Evolutionary conservation across 176 grass and related monocot genomes (phyloP).

Genomic region (Tillandsia leiboldiana): DNA sequence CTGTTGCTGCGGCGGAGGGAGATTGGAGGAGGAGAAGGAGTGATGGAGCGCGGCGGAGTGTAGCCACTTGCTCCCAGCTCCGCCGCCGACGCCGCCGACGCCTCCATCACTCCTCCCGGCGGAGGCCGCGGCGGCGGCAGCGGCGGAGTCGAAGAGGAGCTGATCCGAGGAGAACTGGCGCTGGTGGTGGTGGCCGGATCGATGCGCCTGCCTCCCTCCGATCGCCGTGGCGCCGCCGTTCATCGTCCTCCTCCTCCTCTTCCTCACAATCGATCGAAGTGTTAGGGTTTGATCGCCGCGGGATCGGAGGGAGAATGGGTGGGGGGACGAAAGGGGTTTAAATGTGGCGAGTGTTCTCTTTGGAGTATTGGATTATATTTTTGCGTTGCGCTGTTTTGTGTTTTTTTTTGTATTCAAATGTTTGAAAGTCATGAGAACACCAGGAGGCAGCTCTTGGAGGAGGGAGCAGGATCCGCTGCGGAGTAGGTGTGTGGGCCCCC

Average conservation of each 20-base stretch:
- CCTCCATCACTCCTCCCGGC: background rate
- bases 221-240: background rate
- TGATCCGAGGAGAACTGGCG: conserved; percentile 68
- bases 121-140: conserved; percentile 9
- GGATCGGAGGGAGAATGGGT: background rate
- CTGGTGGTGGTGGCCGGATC: conserved; percentile 25
- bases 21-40: conserved; percentile 15
- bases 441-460: background rate
- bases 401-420: too few relatives aligned
- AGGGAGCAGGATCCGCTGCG: background rate
- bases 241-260: background rate
- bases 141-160: conserved; percentile 51
- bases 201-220: conserved; percentile 22
- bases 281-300: too few relatives aligned
- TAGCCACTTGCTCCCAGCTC: conserved; percentile 21
- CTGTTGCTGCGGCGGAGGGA: background rate
- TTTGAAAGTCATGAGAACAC: too few relatives aligned
- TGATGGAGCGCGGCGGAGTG: background rate
- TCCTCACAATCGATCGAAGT: background rate
- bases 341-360: too few relatives aligned
- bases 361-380: too few relatives aligned
- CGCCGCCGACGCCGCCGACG: conserved; percentile 33
- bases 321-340: background rate
- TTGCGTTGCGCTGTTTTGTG: too few relatives aligned
- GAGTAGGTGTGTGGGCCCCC: too few relatives aligned